Conservation (phyloP, 2,329 filamentous ascomycete genomes). For the Fusarium anguioides region DNA sequence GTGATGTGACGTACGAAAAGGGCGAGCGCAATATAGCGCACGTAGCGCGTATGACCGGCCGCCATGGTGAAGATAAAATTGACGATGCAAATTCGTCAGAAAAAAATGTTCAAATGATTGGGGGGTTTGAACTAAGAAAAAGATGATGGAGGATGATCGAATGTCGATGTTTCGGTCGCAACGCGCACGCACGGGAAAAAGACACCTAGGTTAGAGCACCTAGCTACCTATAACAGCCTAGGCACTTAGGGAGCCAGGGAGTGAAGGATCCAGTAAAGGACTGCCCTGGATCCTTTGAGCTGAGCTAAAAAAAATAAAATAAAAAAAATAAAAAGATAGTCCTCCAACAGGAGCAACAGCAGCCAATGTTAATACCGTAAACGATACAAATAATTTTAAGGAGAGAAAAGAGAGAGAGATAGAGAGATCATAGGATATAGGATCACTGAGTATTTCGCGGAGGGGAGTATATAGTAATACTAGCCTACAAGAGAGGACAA, state of each 20-base stretch:
- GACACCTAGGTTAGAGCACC: conserved; percentile 19
- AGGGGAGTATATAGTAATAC: neutral
- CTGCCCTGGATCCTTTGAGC: neutral
- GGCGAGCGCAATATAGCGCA: conserved; percentile 83
- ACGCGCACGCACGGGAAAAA: conserved; percentile 33
- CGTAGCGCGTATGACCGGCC: conserved; percentile 77
- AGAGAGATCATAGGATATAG: neutral
- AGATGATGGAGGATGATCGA: conserved; percentile 37
- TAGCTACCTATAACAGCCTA: neutral
- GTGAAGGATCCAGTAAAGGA: conserved; percentile 5
- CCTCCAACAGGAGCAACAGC: neutral
- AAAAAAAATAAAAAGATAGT: conserved; percentile 25
- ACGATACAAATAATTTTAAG: neutral
- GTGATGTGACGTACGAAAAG: conserved; percentile 74
- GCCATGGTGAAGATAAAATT: conserved; percentile 61
- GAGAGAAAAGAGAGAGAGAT: neutral
- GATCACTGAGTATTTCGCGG: neutral
- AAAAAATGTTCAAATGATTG: conserved; percentile 18
- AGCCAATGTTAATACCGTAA: neutral
- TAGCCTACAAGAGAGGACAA: neutral
- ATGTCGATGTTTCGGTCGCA: conserved; percentile 22
- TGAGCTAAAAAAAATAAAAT: conserved; percentile 25
- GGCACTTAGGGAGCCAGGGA: conserved; percentile 7
- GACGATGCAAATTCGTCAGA: conserved; percentile 27
- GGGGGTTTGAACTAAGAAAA: conserved; percentile 22